Base-by-base conservation (phyloP, 768 basidiomycete species). In the Lactifluus piperatus region DNA sequence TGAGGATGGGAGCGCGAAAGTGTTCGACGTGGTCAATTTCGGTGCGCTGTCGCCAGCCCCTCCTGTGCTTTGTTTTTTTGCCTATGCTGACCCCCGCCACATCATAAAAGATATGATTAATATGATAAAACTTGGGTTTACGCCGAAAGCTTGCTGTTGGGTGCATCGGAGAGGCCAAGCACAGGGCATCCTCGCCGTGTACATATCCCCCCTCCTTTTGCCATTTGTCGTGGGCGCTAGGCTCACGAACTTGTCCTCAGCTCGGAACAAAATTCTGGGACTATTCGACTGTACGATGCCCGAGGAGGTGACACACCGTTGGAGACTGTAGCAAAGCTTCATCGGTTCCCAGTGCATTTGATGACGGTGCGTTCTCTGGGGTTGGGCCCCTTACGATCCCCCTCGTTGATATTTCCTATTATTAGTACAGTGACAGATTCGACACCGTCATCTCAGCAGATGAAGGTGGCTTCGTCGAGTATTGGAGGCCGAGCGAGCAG, bases 21-120 rank as follows among this genome's bases (percentile, higher is more conserved):
- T 99, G 30, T 98, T 98, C 66, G 97, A 99, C 69, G 93, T 99
- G 1, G 81, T 97, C 60, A 97, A 98, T 73, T 98, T 97, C 70
- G 97, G 95, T 97, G 66, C 50, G 88, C 69, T 8, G 6, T 9
- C 16, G 29, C n/a, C n/a, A 30, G 7, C 22, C 4, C n/a, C n/a
- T n/a, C n/a, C 30, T 27, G 16, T 13, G 30, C 22, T 26, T n/a
- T 53, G 18, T 16, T 11, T 34, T 11, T 34, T 26, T 34, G 30
- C 20, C 22, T 57, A 20, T 36, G 51, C n/a, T 29, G 18, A 43
- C n/a, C 27, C 34, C 5, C 22, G 24, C 4, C 4, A 13, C 4
- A 16, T 30, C 3, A 10, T 37, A 39, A 65, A 97, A 97, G 95
- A 99, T 71, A 97, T 98, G 95, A 98, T 98, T 68, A 98, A 97